phyloP scores from a whole-genome alignment of 2,329 filamentous ascomycete genomes.

The Alternaria arbusti region DNA sequence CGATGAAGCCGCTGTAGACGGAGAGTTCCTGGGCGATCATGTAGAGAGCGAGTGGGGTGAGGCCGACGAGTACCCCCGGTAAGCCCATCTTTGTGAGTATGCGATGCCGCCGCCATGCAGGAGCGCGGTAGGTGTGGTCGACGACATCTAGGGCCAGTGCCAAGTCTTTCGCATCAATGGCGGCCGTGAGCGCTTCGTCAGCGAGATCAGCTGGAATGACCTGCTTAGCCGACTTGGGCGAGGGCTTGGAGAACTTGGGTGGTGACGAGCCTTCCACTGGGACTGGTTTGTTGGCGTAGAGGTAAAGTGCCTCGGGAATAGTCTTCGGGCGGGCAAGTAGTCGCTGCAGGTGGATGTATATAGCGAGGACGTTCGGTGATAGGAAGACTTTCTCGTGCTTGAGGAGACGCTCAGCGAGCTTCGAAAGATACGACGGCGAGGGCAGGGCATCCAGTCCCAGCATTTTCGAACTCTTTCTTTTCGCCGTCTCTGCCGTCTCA shows the following conservation, averaged over 20 bases:
- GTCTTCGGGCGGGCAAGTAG: conserved; percentile 75
- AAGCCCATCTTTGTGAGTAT: conserved; percentile 68
- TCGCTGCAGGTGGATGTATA: conserved; percentile 79
- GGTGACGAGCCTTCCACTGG: conserved; percentile 66
- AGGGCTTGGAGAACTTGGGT: conserved; percentile 54
- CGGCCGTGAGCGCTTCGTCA: conserved; percentile 75
- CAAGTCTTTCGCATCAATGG: conserved; percentile 80
- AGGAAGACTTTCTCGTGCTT: conserved; percentile 80
- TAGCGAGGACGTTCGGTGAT: conserved; percentile 71
- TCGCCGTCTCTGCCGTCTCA: conserved; percentile 12
- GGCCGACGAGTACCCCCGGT: conserved; percentile 62
- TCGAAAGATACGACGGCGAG: conserved; percentile 53
- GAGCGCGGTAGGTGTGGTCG: conserved; percentile 70
- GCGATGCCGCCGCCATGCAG: conserved; percentile 72
- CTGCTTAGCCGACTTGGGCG: conserved; percentile 71
- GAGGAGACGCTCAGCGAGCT: conserved; percentile 71
- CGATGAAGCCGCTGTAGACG: conserved; percentile 75
- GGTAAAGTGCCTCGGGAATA: conserved; percentile 77
- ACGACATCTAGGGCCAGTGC: conserved; percentile 78
- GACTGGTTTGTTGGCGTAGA: conserved; percentile 84
- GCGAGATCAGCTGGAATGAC: conserved; percentile 76
- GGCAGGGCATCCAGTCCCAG: conserved; percentile 34
- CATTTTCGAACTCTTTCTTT: conserved; percentile 13
- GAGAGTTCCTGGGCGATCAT: conserved; percentile 72
- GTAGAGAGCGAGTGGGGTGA: conserved; percentile 72